Evolutionary conservation across 2,329 filamentous ascomycete genomes (phyloP).

Genomic region (Nemania bipapillata): DNA sequence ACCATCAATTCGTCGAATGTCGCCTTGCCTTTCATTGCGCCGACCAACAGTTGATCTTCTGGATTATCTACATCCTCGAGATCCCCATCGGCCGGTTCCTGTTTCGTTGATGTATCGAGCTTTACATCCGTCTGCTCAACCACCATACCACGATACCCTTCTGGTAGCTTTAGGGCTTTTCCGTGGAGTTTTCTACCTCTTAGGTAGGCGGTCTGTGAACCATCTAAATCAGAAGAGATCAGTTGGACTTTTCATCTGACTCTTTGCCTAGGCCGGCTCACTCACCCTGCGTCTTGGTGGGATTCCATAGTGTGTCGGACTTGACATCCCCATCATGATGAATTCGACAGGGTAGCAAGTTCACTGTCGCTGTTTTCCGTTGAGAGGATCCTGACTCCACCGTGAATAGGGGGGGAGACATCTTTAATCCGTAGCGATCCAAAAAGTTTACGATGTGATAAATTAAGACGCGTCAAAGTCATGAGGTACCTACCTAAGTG

Average conservation of each 20-base stretch:
- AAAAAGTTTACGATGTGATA: background rate
- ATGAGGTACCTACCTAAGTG: background rate
- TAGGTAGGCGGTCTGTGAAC: constrained; percentile 71
- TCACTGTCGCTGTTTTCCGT: constrained; percentile 42
- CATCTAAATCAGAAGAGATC: constrained; percentile 54
- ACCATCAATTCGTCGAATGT: constrained; percentile 79
- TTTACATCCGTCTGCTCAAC: constrained; percentile 60
- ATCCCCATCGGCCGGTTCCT: constrained; percentile 50
- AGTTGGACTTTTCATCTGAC: constrained; percentile 21
- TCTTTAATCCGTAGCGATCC: constrained; percentile 28
- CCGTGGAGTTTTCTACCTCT: constrained; percentile 83
- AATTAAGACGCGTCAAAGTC: constrained; percentile 22
- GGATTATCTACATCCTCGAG: constrained; percentile 59
- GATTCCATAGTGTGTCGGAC: constrained; percentile 75
- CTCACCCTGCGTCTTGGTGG: constrained; percentile 61
- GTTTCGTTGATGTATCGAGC: constrained; percentile 44
- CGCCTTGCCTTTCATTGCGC: constrained; percentile 70
- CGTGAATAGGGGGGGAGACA: constrained; percentile 48
- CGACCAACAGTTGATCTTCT: constrained; percentile 60
- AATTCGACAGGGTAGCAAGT: constrained; percentile 83
- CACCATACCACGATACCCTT: constrained; percentile 75
- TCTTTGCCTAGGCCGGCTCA: constrained; percentile 37
- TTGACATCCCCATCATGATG: constrained; percentile 79
- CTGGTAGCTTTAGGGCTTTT: constrained; percentile 72
- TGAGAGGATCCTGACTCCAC: constrained; percentile 37